Base-by-base conservation (phyloP, 352 stramenopile genomes). In the Phytophthora syringae region DNA sequence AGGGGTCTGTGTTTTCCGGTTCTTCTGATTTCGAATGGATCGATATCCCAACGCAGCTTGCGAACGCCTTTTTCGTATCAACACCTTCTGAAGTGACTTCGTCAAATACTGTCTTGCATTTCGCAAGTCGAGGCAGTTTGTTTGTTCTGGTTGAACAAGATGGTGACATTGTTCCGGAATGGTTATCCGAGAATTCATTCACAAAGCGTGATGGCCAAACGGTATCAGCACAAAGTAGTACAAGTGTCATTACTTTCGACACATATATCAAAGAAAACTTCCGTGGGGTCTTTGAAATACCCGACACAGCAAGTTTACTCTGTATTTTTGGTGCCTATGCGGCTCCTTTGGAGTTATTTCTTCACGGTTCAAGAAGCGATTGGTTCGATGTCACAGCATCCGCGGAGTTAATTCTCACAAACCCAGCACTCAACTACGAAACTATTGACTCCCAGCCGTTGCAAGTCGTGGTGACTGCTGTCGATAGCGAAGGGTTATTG, bases 351-450 rank as follows among this genome's bases (percentile, higher is more conserved):
- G 25, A 65, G 3, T 75, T 68, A 39, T 72, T 63, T 18, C 34
- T 77, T 43, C 60, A 75, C 18, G 72, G 72, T 20, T 30, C 45
- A 12, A 52, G 30, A 15, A 77, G 68, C 20, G 25, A 30, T 16
- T 51, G 28, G 34, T 70, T 80, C 27, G 48, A 75, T 27, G 30
- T 80, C 18, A 65, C 67, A 47, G 59, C 25, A 0, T 52, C 52
- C 0, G 74, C 75, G 4, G 60, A 74, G 18, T 20, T 86, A 12
- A 22, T 52, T 2, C 45, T 86, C 10, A 32, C 70, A 10, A 50
- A 49, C 5, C 40, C 20, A 18, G 56, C 48, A 12, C 52, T 89
- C 0, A 77, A 87, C 24, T 89, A 70, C 30, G 80, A 89, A 55
- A 39, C 47, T 12, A 60, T 84, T 10, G 28, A 47, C 13, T 13